Base-by-base conservation (phyloP, 352 stramenopile genomes). In the Pythium dissotocum region DNA sequence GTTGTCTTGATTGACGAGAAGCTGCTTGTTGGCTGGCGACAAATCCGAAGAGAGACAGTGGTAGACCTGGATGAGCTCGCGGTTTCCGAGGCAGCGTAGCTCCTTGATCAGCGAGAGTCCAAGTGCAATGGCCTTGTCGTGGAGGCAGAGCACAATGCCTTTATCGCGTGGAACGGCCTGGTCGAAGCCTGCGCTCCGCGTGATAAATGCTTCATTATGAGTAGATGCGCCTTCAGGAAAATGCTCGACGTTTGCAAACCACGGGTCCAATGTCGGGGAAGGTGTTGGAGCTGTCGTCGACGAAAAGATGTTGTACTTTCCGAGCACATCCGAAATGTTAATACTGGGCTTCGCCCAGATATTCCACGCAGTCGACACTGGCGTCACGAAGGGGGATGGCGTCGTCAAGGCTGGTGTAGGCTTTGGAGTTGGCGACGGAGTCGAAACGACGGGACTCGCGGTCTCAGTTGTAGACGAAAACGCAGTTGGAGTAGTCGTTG, bases 21-120 rank as follows among this genome's bases (percentile, higher is more conserved):
- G 57, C 46, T 75, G 68, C 4, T 66, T 58, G 30, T 63, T 74
- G 18, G 69, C 57, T 14, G 36, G 28, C 1, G 83, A 83, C 18
- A 91, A 67, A 48, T 89, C 83, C 2, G 73, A 44, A 0, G 76
- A 40, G 10, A 79, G 58, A 60, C 77, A 84, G 54, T 82, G 70
- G 58, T 80, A 82, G 30, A 84, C 72, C 36, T 84, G 75, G 13
- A 84, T 77, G 42, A 80, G 26, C 35, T 84, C 77, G 8, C 51
- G 46, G 60, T 84, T 84, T 5, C 72, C 75, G 14, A 80, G 66
- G n/a, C 75, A 79, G 13, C 77, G 69, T 9, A 84, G 65, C 58
- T 91, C 80, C 13, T 76, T 72, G 65, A 91, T 83, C 30, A 91
- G 76, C 30, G 82, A 90, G 57, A 80, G 69, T 1, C 78, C 82